Base-by-base conservation (phyloP, 495 filamentous ascomycete species). In the Zalerion maritima region DNA sequence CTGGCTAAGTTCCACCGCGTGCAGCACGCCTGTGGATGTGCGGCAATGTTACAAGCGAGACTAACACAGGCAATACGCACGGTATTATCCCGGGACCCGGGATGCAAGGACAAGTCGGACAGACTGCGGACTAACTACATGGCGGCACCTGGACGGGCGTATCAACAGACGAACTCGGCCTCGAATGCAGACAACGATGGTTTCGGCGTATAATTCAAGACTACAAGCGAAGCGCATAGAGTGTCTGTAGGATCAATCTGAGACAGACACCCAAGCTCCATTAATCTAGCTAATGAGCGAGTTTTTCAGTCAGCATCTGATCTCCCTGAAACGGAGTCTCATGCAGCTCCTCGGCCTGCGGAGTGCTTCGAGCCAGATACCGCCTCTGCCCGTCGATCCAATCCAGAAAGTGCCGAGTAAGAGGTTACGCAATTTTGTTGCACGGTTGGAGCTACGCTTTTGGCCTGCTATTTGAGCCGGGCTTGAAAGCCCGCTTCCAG, bases 351-450 rank as follows among this genome's bases (percentile, higher is more conserved):
- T 91, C 83, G 0, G 79, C 83, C 51, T 89, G 82, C 2, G 84
- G 81, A 6, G 83, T 86, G 43, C 92, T 79, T 21, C 84, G 62
- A 2, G 81, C 83, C 31, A 91, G 50, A 55, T 92, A 83, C 24
- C 83, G 62, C 34, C 84, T 62, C 55, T 78, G 70, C 2, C 81
- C 81, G 55, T 70, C 71, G 32, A 69, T 69, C 80, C 79, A 91
- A 49, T 86, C 82, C 11, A 83, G 47, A 18, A n/a, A 81, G 56
- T 3, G 78, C 81, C n/a, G 75, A 74, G 50, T 89, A 81, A 29
- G 69, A 63, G 8, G 81, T 83, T 3, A 85, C 74, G 10, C 81
- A 67, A 50, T 91, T 87, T 46, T 93, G 85, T 73, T 84, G 92
- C 7, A 93, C 76, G n/a, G n/a, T n/a, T n/a, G n/a, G n/a, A 6